Evolutionary conservation across 441 rosid species (phyloP).

Genomic region (Arabidopsis lyrata): DNA sequence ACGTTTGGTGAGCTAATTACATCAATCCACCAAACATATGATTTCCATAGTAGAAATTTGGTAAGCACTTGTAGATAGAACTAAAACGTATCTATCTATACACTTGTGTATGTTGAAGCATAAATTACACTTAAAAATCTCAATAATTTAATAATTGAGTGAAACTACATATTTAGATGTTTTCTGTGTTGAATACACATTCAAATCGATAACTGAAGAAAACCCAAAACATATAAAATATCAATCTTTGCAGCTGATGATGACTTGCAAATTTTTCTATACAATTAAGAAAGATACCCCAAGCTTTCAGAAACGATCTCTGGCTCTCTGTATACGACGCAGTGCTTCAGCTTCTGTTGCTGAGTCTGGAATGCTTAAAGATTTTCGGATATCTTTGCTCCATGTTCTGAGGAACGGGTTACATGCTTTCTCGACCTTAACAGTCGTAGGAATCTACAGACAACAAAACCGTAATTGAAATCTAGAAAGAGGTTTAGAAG

Average conservation of each 20-base stretch:
- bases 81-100: conserved; percentile 6
- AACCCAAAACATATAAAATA: conserved; percentile 33
- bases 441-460: conserved; percentile 76
- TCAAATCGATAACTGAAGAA: conserved; percentile 22
- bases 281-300: conserved; percentile 45
- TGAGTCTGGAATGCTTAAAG: conserved; percentile 60
- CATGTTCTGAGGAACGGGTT: conserved; percentile 93
- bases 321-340: conserved; percentile 71
- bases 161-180: conserved; percentile 12
- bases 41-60: conserved; percentile 16
- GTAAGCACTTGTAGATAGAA: neutral
- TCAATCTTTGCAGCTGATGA: conserved; percentile 35
- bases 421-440: conserved; percentile 87
- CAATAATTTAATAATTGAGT: conserved; percentile 26
- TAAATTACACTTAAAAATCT: conserved; percentile 19
- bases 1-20: conserved; percentile 34
- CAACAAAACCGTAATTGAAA: neutral
- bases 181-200: conserved; percentile 33
- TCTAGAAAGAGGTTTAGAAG: neutral
- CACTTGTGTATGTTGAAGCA: neutral
- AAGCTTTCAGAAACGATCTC: conserved; percentile 65
- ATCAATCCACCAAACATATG: conserved; percentile 44
- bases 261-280: conserved; percentile 38
- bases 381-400: conserved; percentile 69
- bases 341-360: conserved; percentile 77